These are phyloP conservation scores for Lolium rigidum DNA, from an alignment of 176 grass and related monocot genomes.

Conservation along the genomic window DNA sequence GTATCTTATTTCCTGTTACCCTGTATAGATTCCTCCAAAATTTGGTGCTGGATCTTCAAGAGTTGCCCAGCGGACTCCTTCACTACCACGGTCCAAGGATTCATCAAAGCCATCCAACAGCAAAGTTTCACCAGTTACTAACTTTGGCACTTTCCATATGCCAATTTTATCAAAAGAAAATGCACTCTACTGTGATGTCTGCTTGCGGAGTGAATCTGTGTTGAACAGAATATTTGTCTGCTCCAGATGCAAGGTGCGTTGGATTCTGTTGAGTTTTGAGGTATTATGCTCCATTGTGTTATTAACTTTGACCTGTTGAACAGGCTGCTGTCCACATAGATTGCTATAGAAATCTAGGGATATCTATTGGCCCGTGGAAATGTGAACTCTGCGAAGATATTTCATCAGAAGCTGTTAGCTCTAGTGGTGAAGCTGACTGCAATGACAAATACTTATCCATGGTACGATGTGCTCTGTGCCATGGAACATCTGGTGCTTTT, in stretches of 20 bases:
- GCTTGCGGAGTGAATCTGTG: conserved; percentile 77
- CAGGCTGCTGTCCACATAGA: conserved; percentile 96
- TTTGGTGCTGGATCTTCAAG: conserved; percentile 54
- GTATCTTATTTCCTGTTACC: conserved; percentile 35
- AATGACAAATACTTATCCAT: conserved; percentile 43
- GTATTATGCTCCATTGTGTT: background rate
- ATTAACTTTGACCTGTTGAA: conserved; percentile 45
- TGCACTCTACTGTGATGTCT: conserved; percentile 81
- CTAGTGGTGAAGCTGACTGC: conserved; percentile 51
- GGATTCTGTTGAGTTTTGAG: conserved; percentile 32
- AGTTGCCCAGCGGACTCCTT: conserved; percentile 45
- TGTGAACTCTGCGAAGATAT: conserved; percentile 89
- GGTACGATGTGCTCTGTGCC: conserved; percentile 71
- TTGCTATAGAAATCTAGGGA: conserved; percentile 80
- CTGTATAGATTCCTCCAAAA: conserved; percentile 62
- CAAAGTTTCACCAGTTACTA: conserved; percentile 70
- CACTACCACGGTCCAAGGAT: conserved; percentile 59
- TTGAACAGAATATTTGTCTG: conserved; percentile 95
- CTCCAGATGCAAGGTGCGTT: conserved; percentile 86
- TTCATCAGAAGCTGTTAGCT: conserved; percentile 43
- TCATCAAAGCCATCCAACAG: conserved; percentile 53
- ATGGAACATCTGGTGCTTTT: conserved; percentile 83
- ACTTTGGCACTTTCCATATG: conserved; percentile 70
- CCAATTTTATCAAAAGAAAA: conserved; percentile 84
- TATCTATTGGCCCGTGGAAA: conserved; percentile 77